These are phyloP conservation scores for Pseudogymnoascus sp. DNA, from an alignment of 2,329 filamentous ascomycete species.

Conservation along the genomic window DNA sequence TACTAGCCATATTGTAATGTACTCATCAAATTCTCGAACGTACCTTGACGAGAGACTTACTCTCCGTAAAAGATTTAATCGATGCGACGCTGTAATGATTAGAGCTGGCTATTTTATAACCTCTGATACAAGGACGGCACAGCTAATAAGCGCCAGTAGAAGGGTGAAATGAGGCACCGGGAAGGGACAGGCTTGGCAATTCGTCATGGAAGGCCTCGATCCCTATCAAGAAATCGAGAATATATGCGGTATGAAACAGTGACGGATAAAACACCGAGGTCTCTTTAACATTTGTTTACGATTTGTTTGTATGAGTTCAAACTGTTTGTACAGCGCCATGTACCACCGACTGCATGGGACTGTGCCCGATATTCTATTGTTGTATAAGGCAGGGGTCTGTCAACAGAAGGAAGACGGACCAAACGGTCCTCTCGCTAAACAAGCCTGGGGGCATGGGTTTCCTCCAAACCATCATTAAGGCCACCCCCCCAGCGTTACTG, in stretches of 20 bases:
- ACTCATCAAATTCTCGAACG: background rate
- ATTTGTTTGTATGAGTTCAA: background rate
- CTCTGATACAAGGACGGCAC: background rate
- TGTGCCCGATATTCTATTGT: background rate
- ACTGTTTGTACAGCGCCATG: background rate
- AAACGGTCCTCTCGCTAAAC: slow-evolving; percentile 10
- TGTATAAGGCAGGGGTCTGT: slow-evolving; percentile 4
- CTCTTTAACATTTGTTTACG: background rate
- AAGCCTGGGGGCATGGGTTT: slow-evolving; percentile 3
- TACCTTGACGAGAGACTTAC: background rate
- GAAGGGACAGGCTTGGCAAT: background rate
- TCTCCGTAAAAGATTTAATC: background rate
- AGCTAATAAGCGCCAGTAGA: background rate
- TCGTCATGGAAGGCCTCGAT: slow-evolving; percentile 2
- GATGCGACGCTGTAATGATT: background rate
- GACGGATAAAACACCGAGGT: background rate
- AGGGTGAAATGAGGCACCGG: background rate
- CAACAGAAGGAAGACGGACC: slow-evolving; percentile 6
- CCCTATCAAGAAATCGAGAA: background rate
- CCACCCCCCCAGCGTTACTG: slow-evolving; percentile 9
- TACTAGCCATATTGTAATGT: background rate
- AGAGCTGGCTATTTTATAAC: background rate
- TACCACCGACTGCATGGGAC: slow-evolving; percentile 2
- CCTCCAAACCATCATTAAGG: slow-evolving; percentile 10
- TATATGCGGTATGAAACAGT: background rate